Evolutionary conservation across 225 moss, liverwort and hornwort genomes (phyloP).

Genomic region (Pseudoscleropodium purum): DNA sequence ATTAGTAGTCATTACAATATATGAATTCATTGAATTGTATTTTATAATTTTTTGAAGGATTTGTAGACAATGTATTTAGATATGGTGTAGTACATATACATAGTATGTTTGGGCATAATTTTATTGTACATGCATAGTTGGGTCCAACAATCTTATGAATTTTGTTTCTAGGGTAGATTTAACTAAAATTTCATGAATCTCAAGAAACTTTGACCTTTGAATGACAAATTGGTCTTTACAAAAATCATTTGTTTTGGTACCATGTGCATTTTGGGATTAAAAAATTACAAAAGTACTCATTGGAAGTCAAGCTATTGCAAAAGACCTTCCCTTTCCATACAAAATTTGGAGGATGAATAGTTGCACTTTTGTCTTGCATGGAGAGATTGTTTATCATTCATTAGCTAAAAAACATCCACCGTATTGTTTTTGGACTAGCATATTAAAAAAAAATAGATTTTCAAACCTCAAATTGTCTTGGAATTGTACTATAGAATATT

Average conservation of each 20-base stretch:
- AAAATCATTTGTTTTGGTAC: too few relatives aligned
- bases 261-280: too few relatives aligned
- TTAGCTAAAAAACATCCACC: too few relatives aligned
- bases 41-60: background rate
- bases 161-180: background rate
- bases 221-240: too few relatives aligned
- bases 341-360: too few relatives aligned
- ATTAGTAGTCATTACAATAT: background rate
- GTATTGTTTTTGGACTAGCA: background rate
- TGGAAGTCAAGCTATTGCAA: too few relatives aligned
- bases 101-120: background rate
- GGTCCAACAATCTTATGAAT: background rate
- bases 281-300: too few relatives aligned
- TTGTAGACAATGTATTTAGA: background rate
- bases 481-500: background rate
- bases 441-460: background rate
- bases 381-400: too few relatives aligned
- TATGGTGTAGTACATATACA: background rate
- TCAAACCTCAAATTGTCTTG: background rate
- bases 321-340: too few relatives aligned
- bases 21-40: background rate
- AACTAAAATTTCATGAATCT: background rate
- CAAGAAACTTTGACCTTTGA: too few relatives aligned
- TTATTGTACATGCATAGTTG: rapidly evolving
- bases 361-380: too few relatives aligned